These are phyloP conservation scores for Artomyces pyxidatus DNA, from an alignment of 768 basidiomycete genomes.

Conservation along the genomic window DNA sequence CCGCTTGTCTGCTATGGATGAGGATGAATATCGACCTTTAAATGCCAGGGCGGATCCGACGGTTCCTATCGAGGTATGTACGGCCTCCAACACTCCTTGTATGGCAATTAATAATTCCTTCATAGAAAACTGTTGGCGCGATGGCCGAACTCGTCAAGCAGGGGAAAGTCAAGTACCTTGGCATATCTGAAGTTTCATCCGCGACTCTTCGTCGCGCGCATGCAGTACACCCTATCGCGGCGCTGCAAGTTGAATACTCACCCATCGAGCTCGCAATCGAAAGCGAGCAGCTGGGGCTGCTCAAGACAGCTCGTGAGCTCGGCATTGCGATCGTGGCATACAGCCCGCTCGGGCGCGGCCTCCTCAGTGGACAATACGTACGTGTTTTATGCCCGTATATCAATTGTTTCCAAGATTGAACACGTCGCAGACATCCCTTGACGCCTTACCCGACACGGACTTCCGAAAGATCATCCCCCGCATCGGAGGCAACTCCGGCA, in stretches of 20 bases:
- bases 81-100: not conserved
- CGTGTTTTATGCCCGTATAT: constrained; percentile 27
- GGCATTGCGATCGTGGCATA: constrained; percentile 29
- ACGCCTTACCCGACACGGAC: constrained; percentile 18
- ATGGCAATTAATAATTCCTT: constrained; percentile 5
- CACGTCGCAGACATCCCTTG: constrained; percentile 16
- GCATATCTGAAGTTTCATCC: constrained; percentile 29
- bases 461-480: constrained; percentile 8
- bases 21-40: too few species aligned
- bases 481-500: constrained; percentile 30
- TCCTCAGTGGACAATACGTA: constrained; percentile 23
- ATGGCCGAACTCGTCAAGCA: constrained; percentile 21
- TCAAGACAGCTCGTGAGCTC: constrained; percentile 24
- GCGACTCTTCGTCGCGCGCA: constrained; percentile 25
- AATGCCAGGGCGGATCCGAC: constrained; percentile 15
- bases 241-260: constrained; percentile 26
- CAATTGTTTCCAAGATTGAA: constrained; percentile 22
- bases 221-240: constrained; percentile 25
- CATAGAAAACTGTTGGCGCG: constrained; percentile 17
- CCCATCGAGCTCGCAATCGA: constrained; percentile 26
- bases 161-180: constrained; percentile 30
- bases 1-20: not conserved
- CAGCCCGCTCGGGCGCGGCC: constrained; percentile 26
- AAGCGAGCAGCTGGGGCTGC: constrained; percentile 17
- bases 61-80: constrained; percentile 19